Evolutionary conservation across 2,329 filamentous ascomycete species (phyloP).

Genomic region (Helotiales sp.): DNA sequence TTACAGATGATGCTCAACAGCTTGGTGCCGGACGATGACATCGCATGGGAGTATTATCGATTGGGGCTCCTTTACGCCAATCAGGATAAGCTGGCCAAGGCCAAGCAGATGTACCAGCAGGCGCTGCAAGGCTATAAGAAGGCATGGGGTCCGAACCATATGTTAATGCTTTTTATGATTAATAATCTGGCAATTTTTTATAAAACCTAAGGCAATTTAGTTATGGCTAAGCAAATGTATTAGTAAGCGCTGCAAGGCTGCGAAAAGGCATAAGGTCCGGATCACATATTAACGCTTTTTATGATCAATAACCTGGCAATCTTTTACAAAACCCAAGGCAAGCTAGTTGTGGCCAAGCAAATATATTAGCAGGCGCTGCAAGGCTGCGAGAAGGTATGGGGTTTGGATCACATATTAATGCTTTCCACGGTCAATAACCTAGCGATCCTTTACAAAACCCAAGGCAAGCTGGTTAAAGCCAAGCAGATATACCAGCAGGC

Average conservation of each 20-base stretch:
- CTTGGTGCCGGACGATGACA: constrained; percentile 26
- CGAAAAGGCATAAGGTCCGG: too few species aligned
- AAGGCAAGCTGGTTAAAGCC: too few species aligned
- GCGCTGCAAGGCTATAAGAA: not conserved
- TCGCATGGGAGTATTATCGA: constrained; percentile 17
- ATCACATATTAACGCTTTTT: too few species aligned
- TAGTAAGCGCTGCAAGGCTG: constrained; percentile 16
- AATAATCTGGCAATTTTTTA: not conserved
- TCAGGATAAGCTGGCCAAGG: not conserved
- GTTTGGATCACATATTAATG: too few species aligned
- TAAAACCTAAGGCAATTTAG: constrained; percentile 7
- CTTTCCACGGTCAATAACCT: too few species aligned
- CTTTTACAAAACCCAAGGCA: too few species aligned
- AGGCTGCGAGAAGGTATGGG: too few species aligned
- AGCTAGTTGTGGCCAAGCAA: too few species aligned
- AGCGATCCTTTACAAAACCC: too few species aligned
- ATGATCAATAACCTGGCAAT: too few species aligned
- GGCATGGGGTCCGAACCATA: not conserved
- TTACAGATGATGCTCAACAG: constrained; percentile 8
- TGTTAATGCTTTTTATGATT: not conserved
- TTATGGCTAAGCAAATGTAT: constrained; percentile 11
- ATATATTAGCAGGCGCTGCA: too few species aligned
- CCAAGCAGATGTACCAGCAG: constrained; percentile 4
- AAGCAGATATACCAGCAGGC: too few species aligned
- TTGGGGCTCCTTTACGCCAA: constrained; percentile 6